Conservation (phyloP, 2,329 filamentous ascomycete genomes). For the Cladophialophora carrionii region DNA sequence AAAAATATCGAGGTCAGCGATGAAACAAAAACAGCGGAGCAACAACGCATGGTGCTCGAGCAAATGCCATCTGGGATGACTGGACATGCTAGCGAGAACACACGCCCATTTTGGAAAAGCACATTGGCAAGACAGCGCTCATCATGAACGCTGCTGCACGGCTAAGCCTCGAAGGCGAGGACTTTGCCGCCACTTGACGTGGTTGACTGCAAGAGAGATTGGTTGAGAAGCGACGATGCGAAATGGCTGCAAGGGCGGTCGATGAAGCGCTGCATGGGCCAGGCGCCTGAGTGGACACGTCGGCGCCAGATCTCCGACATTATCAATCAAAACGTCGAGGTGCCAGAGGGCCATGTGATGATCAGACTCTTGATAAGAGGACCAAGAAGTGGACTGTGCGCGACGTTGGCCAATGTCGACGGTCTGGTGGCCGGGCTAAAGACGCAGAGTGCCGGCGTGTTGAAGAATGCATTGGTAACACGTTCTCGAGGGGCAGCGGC, state of each 20-base stretch:
- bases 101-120: neutral
- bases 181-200: conserved; percentile 7
- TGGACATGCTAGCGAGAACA: neutral
- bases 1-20: neutral
- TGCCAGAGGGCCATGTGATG: conserved; percentile 2
- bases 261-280: conserved; percentile 4
- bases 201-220: conserved; percentile 7
- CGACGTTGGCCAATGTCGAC: neutral
- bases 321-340: neutral
- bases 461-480: conserved; percentile 3
- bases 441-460: neutral
- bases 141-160: conserved; percentile 3
- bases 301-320: neutral
- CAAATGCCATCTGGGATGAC: neutral
- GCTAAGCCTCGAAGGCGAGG: conserved; percentile 12
- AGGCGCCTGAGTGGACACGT: conserved; percentile 7
- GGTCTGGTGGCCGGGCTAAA: conserved; percentile 3
- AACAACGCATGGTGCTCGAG: neutral
- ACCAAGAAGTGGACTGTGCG: neutral
- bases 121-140: neutral
- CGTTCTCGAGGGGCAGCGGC: neutral
- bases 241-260: conserved; percentile 6
- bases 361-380: neutral
- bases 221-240: conserved; percentile 8
- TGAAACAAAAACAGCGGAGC: neutral